Conservation (phyloP, 23 red algal species). For the Cyanidioschyzon merolae region DNA sequence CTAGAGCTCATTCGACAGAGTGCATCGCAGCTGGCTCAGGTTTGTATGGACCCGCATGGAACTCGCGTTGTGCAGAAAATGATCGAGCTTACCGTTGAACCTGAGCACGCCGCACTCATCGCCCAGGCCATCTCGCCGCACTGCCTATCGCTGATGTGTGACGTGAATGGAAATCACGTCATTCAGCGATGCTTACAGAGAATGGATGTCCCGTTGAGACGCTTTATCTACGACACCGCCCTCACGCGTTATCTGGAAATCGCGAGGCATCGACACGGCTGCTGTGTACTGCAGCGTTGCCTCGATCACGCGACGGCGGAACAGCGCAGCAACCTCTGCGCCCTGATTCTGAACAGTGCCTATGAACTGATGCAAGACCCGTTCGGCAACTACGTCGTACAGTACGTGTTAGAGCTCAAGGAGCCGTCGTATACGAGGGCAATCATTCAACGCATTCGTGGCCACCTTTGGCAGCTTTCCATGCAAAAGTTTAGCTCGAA, state of each 20-base stretch:
- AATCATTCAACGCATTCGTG: conserved; percentile 64
- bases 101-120: conserved; percentile 63
- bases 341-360: conserved; percentile 48
- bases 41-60: conserved; percentile 86
- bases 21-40: conserved; percentile 39
- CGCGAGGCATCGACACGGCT: conserved; percentile 90
- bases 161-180: conserved; percentile 97
- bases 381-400: conserved; percentile 95
- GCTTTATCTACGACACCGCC: conserved; percentile 86
- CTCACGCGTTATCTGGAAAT: conserved; percentile 63
- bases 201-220: conserved; percentile 55
- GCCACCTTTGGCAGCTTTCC: conserved; percentile 62
- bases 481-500: conserved; percentile 97
- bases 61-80: conserved; percentile 91
- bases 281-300: conserved; percentile 97
- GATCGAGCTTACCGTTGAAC: conserved; percentile 60
- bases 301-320: conserved; percentile 72
- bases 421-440: conserved; percentile 49
- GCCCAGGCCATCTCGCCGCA: conserved; percentile 42
- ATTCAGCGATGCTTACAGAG: conserved; percentile 80
- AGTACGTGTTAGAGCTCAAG: conserved; percentile 84
- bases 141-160: conserved; percentile 70
- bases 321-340: conserved; percentile 57
- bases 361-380: conserved; percentile 69
- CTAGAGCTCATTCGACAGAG: conserved; percentile 58